Evolutionary conservation across 352 stramenopile genomes (phyloP).

Genomic region (Blastocystis sp.): DNA sequence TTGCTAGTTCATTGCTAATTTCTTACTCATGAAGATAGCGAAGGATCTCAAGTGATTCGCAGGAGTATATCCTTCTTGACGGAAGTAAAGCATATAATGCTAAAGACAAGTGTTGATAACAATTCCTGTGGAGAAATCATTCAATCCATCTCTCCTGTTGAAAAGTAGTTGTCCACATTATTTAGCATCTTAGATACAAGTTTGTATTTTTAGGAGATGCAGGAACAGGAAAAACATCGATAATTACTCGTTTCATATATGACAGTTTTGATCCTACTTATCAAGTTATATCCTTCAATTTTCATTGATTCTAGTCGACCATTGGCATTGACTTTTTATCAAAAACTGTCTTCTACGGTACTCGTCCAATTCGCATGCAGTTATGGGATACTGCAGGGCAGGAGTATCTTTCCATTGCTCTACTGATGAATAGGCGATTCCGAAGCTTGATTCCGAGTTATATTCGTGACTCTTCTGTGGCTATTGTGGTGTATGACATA

Average conservation of each 20-base stretch:
- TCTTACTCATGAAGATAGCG: too few relatives aligned
- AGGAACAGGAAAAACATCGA: constrained; percentile 96
- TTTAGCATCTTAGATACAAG: constrained; percentile 60
- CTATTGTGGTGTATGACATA: constrained; percentile 46
- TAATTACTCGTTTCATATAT: constrained; percentile 99
- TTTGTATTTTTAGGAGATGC: constrained; percentile 86
- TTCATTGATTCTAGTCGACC: constrained; percentile 20
- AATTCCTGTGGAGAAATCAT: background rate
- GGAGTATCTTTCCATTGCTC: background rate
- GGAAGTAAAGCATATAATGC: background rate
- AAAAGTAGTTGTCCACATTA: background rate
- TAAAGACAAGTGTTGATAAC: background rate
- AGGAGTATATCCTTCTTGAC: background rate
- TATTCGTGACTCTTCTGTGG: constrained; percentile 43
- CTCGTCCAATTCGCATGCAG: constrained; percentile 27
- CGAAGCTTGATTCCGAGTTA: constrained; percentile 57
- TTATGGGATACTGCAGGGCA: constrained; percentile 59
- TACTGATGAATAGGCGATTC: constrained; percentile 11
- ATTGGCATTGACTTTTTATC: constrained; percentile 61
- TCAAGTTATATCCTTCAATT: constrained; percentile 67
- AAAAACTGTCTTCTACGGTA: constrained; percentile 12
- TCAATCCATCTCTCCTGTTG: background rate
- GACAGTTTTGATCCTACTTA: constrained; percentile 92
- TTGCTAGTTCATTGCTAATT: too few relatives aligned
- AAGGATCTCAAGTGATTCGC: too few relatives aligned